These are phyloP conservation scores for Fusarium pseudoanthophilum DNA, from an alignment of 2,329 filamentous ascomycete species.

Conservation along the genomic window DNA sequence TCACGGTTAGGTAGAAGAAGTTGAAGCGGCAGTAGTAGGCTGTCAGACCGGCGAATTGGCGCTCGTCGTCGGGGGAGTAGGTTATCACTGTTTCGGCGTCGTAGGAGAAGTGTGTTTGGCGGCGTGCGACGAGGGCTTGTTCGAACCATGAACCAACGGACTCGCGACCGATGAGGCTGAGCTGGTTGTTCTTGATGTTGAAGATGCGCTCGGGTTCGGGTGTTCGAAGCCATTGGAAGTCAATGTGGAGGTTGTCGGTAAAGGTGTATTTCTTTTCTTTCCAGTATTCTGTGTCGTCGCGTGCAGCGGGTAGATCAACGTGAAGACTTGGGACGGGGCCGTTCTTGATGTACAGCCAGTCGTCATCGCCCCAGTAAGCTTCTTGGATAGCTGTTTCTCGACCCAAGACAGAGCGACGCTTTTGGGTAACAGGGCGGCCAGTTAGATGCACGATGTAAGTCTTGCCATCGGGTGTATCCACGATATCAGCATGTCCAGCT, in stretches of 20 bases:
- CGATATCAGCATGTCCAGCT: constrained; percentile 64
- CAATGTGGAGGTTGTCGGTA: constrained; percentile 56
- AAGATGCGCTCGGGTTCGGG: constrained; percentile 67
- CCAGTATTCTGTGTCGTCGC: constrained; percentile 64
- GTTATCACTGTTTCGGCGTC: constrained; percentile 67
- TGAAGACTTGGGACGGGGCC: constrained; percentile 65
- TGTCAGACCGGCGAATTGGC: constrained; percentile 69
- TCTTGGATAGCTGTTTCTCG: constrained; percentile 69
- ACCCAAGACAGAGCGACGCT: constrained; percentile 63
- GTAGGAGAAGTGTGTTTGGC: constrained; percentile 69
- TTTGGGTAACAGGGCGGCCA: constrained; percentile 62
- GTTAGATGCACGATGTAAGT: constrained; percentile 65
- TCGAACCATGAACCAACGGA: constrained; percentile 68
- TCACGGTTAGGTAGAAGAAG: constrained; percentile 72
- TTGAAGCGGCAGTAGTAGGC: constrained; percentile 73
- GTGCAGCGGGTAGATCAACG: constrained; percentile 60
- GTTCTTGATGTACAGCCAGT: constrained; percentile 71
- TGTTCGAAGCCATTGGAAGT: constrained; percentile 69
- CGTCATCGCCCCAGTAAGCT: constrained; percentile 67
- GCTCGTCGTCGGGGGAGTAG: constrained; percentile 66
- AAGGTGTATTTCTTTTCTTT: constrained; percentile 60
- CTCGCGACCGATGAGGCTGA: constrained; percentile 63
- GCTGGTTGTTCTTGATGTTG: constrained; percentile 50
- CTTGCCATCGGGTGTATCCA: constrained; percentile 63
- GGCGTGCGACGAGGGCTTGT: constrained; percentile 64